phyloP scores from a whole-genome alignment of 2,329 filamentous ascomycete genomes.

The Alternaria gaisen region DNA sequence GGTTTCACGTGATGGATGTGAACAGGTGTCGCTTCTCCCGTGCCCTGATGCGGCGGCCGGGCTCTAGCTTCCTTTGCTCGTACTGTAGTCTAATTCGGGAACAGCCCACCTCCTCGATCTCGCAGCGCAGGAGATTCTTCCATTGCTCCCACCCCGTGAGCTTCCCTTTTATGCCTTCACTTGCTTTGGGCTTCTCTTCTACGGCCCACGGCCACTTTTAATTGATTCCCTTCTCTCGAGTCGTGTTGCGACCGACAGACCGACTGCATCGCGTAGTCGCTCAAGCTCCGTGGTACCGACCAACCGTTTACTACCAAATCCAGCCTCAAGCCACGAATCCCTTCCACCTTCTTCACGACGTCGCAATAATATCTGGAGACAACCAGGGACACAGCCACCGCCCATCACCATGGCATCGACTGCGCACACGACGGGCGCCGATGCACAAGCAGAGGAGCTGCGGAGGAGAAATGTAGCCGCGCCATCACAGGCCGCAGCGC shows the following conservation, averaged over 20 bases:
- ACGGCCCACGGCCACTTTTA: constrained; percentile 24
- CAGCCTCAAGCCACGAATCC: constrained; percentile 26
- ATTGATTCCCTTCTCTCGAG: constrained; percentile 17
- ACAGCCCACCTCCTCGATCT: constrained; percentile 32
- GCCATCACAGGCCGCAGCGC: constrained; percentile 31
- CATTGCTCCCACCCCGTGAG: constrained; percentile 24
- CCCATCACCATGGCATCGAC: constrained; percentile 39
- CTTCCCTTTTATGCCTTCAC: constrained; percentile 21
- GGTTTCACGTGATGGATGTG: constrained; percentile 21
- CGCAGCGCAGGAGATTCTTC: constrained; percentile 32
- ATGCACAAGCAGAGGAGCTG: constrained; percentile 55
- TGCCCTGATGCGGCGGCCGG: constrained; percentile 19
- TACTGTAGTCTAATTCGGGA: constrained; percentile 37
- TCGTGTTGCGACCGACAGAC: not conserved
- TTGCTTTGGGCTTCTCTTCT: constrained; percentile 21
- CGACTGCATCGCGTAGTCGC: constrained; percentile 11
- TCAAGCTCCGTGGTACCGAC: constrained; percentile 23
- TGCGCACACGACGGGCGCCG: constrained; percentile 52
- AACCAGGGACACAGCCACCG: not conserved
- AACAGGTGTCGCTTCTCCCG: constrained; percentile 26
- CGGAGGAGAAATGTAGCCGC: constrained; percentile 56
- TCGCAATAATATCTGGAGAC: constrained; percentile 5
- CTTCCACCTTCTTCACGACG: constrained; percentile 13
- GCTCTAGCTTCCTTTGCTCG: constrained; percentile 29
- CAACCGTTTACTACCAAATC: constrained; percentile 23